A percentile compares a stretch with the other conserved stretches of the same genome.
These are phyloP conservation scores for Pestalotiopsis sp. DNA, from an alignment of 2,329 filamentous ascomycete genomes.

Conservation along the genomic window DNA sequence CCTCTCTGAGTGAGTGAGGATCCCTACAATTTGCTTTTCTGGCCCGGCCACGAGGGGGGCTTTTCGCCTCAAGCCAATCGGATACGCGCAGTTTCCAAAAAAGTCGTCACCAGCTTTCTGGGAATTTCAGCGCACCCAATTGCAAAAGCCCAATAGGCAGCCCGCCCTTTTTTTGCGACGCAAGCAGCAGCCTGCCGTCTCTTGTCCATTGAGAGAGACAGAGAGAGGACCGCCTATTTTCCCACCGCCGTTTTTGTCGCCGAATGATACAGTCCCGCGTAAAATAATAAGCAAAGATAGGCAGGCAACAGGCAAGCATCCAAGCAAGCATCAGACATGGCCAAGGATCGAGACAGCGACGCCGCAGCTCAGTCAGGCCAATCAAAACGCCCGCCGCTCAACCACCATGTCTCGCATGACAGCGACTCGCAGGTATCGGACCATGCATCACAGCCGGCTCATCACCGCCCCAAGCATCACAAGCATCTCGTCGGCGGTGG, in stretches of 20 bases:
- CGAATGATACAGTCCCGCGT: not conserved
- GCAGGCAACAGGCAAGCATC: not conserved
- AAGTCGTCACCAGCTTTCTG: not conserved
- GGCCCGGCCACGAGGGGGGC: not conserved
- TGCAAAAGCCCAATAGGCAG: not conserved
- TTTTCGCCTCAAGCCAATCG: not conserved
- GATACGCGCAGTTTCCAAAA: not conserved
- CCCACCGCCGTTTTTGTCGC: not conserved
- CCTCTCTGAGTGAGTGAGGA: not conserved
- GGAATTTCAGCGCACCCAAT: not conserved
- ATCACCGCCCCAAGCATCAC: conserved; percentile 35
- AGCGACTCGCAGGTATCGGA: conserved; percentile 39
- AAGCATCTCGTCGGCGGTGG: conserved; percentile 49
- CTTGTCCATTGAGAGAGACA: not conserved
- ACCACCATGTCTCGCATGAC: conserved; percentile 31
- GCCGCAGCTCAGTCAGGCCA: conserved; percentile 34
- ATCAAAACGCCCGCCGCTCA: conserved; percentile 52
- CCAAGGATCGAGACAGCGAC: conserved; percentile 46
- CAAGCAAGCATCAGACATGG: conserved; percentile 23
- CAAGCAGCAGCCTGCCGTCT: not conserved
- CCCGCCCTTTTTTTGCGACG: not conserved
- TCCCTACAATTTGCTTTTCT: not conserved
- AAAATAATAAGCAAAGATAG: not conserved
- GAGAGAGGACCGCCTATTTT: not conserved
- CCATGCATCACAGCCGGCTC: conserved; percentile 29